Evolutionary conservation across 1,284 basidiomycete species (phyloP).

Genomic region (Megacollybia platyphylla): DNA sequence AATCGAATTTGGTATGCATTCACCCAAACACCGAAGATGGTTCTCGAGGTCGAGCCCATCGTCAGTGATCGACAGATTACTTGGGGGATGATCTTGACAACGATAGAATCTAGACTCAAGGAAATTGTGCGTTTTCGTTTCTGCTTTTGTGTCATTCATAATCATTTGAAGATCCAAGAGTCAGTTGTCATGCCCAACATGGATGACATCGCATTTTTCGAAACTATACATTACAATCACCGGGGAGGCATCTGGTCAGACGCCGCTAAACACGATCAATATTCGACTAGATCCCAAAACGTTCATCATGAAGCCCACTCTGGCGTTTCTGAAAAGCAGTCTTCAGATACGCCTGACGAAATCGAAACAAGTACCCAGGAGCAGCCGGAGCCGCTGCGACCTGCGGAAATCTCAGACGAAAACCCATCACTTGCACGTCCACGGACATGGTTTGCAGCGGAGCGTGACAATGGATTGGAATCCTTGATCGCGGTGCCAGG

Average conservation of each 20-base stretch:
- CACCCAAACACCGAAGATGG: constrained; percentile 84
- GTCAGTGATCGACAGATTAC: constrained; percentile 89
- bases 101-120: constrained; percentile 80
- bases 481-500: constrained; percentile 6
- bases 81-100: constrained; percentile 84
- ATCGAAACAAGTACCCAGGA: not conserved
- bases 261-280: constrained; percentile 38
- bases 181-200: constrained; percentile 94
- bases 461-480: constrained; percentile 18
- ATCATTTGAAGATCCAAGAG: constrained; percentile 61
- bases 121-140: constrained; percentile 63
- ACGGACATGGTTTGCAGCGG: constrained; percentile 25
- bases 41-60: constrained; percentile 83
- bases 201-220: constrained; percentile 96
- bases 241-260: constrained; percentile 90
- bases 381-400: not conserved
- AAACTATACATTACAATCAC: constrained; percentile 50
- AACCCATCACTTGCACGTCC: constrained; percentile 9
- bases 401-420: not conserved
- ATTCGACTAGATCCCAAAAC: constrained; percentile 10
- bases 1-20: constrained; percentile 98
- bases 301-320: not conserved
- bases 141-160: constrained; percentile 3
- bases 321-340: not conserved
- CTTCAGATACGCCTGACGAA: not conserved